These are phyloP conservation scores for Geotrichum reessii DNA, from an alignment of 1,139 yeast genomes.

Conservation along the genomic window DNA sequence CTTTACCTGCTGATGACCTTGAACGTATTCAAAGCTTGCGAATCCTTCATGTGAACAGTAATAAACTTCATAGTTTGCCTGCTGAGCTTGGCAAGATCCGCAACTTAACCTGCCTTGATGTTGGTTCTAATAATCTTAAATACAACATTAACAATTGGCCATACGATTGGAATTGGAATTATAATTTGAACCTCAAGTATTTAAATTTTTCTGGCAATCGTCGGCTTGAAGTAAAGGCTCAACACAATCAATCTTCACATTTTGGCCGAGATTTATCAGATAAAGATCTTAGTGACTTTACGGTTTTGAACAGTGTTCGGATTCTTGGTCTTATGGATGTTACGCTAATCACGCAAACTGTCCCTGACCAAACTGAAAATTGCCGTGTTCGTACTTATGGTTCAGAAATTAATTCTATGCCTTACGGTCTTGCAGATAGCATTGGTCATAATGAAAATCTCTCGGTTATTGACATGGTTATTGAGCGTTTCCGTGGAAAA, in stretches of 20 bases:
- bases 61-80: slow-evolving; percentile 80
- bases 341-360: slow-evolving; percentile 71
- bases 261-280: slow-evolving; percentile 32
- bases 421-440: slow-evolving; percentile 88
- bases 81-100: slow-evolving; percentile 74
- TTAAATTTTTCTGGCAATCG: slow-evolving; percentile 90
- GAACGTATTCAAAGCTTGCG: slow-evolving; percentile 55
- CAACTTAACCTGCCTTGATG: slow-evolving; percentile 69
- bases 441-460: slow-evolving; percentile 66
- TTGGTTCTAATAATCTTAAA: slow-evolving; percentile 83
- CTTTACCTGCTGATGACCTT: slow-evolving; percentile 81
- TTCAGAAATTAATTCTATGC: slow-evolving; percentile 69
- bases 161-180: slow-evolving; percentile 97
- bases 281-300: slow-evolving; percentile 64
- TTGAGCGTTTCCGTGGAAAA: slow-evolving; percentile 82
- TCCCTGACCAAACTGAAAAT: slow-evolving; percentile 82
- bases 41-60: slow-evolving; percentile 69
- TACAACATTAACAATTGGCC: slow-evolving; percentile 93
- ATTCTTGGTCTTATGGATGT: slow-evolving; percentile 91
- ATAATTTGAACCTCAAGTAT: slow-evolving; percentile 68
- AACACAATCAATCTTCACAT: slow-evolving; percentile 40
- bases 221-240: slow-evolving; percentile 76
- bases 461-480: slow-evolving; percentile 75
- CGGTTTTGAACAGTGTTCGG: slow-evolving; percentile 62
- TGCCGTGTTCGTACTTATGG: slow-evolving; percentile 89